Evolutionary conservation across 257 asterid genomes (phyloP).

Genomic region (Voacanga thouarsii): DNA sequence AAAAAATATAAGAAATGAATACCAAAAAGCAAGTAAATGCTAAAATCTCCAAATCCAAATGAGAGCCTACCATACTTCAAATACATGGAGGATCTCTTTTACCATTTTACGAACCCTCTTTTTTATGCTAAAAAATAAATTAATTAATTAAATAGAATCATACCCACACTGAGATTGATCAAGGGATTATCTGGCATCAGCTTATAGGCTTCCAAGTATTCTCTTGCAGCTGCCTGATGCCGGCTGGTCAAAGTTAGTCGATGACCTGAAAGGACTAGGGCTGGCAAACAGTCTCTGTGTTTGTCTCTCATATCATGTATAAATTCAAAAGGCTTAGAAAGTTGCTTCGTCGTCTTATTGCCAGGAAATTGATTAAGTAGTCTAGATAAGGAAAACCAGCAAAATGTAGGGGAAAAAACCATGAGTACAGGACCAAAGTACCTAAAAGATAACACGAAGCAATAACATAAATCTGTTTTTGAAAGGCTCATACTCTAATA

Average conservation of each 20-base stretch:
- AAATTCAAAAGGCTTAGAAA: background rate
- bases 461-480: too few relatives aligned
- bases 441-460: too few relatives aligned
- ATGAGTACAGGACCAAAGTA: too few relatives aligned
- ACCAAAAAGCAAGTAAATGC: too few relatives aligned
- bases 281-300: conserved; percentile 16
- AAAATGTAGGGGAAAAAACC: too few relatives aligned
- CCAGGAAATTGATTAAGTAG: background rate
- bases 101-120: background rate
- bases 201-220: conserved; percentile 22
- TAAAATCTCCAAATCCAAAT: too few relatives aligned
- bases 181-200: conserved; percentile 18
- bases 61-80: background rate
- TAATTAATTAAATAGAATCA: background rate
- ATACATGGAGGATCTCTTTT: background rate
- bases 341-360: background rate
- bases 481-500: too few relatives aligned
- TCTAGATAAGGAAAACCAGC: background rate
- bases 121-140: background rate
- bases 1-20: too few relatives aligned
- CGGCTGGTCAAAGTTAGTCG: conserved; percentile 7
- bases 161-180: conserved; percentile 13
- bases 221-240: conserved; percentile 20
- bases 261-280: conserved; percentile 17
- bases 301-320: background rate